These are phyloP conservation scores for Zygoascus meyerae DNA, from an alignment of 1,139 yeast species.

Conservation along the genomic window DNA sequence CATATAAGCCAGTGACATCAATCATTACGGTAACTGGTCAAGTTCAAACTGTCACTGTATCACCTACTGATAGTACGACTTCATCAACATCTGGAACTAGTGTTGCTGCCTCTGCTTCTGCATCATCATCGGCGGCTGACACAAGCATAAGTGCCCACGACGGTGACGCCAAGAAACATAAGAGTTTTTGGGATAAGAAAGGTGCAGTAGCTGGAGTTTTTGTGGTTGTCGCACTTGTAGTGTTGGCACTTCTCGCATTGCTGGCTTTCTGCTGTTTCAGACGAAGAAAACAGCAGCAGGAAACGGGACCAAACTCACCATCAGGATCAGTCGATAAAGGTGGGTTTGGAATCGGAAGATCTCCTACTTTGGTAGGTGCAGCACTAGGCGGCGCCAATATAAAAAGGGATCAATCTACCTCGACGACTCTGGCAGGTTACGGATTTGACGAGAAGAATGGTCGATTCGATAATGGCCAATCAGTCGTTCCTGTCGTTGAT, in stretches of 20 bases:
- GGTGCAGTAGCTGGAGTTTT: constrained; percentile 74
- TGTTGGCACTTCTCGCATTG: constrained; percentile 37
- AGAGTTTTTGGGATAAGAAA: constrained; percentile 45
- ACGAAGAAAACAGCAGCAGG: constrained; percentile 18
- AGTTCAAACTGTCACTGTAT: constrained; percentile 17
- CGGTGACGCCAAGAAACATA: constrained; percentile 10
- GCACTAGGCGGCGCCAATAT: constrained; percentile 16
- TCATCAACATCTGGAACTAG: constrained; percentile 4
- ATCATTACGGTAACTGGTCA: constrained; percentile 24
- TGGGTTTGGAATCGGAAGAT: constrained; percentile 5
- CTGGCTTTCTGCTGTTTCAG: constrained; percentile 28
- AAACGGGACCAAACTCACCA: constrained; percentile 19
- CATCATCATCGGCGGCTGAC: constrained; percentile 11
- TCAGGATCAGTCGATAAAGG: constrained; percentile 12
- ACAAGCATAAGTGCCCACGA: neutral
- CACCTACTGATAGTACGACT: constrained; percentile 7
- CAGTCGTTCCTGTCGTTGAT: constrained; percentile 50
- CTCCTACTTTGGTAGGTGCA: constrained; percentile 10
- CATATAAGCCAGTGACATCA: constrained; percentile 14
- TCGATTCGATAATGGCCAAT: constrained; percentile 12
- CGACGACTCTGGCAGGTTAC: constrained; percentile 24
- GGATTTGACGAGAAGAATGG: constrained; percentile 25
- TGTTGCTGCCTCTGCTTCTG: constrained; percentile 12
- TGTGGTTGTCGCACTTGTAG: constrained; percentile 59
- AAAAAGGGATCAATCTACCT: constrained; percentile 23